Conservation (phyloP, 106 monocot genomes). For the Dioscorea zingiberensis region DNA sequence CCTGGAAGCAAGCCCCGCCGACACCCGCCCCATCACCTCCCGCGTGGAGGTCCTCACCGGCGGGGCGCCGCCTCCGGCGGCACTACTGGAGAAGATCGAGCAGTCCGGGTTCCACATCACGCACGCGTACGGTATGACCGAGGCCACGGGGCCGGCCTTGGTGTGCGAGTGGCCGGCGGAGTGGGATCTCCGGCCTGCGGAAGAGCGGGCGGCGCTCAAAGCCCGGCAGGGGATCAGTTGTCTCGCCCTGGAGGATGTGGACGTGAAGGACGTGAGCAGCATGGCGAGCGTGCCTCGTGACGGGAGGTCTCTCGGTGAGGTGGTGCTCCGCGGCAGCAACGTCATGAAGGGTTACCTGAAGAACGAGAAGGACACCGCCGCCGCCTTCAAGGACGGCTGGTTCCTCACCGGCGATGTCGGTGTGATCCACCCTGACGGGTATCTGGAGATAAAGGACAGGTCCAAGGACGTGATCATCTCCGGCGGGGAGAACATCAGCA, state of each 20-base stretch:
- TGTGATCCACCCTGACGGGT: neutral
- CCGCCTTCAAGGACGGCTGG: conserved; percentile 7
- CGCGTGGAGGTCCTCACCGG: conserved; percentile 4
- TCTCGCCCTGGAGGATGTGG: neutral
- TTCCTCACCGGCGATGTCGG: conserved; percentile 7
- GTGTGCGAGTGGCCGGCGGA: neutral
- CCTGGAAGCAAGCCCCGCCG: conserved; percentile 2
- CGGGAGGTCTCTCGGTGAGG: conserved; percentile 1
- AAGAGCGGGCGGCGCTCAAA: neutral
- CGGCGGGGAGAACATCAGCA: conserved; percentile 12
- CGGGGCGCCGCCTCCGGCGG: neutral
- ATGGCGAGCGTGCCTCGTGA: conserved; percentile 1
- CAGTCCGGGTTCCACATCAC: conserved; percentile 1
- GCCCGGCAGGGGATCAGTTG: neutral
- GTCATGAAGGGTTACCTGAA: conserved; percentile 7
- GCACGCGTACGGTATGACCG: neutral
- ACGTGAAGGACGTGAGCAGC: neutral
- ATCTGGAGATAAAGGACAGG: conserved; percentile 8
- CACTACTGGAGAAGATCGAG: conserved; percentile 7
- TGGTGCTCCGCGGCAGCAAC: conserved; percentile 2
- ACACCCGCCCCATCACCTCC: neutral
- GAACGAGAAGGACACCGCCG: neutral
- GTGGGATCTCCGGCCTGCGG: neutral
- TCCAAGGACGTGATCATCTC: conserved; percentile 9
- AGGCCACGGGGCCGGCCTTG: neutral